Conservation (phyloP, 257 asterid genomes). For the Nicotiana obtusifolia region DNA sequence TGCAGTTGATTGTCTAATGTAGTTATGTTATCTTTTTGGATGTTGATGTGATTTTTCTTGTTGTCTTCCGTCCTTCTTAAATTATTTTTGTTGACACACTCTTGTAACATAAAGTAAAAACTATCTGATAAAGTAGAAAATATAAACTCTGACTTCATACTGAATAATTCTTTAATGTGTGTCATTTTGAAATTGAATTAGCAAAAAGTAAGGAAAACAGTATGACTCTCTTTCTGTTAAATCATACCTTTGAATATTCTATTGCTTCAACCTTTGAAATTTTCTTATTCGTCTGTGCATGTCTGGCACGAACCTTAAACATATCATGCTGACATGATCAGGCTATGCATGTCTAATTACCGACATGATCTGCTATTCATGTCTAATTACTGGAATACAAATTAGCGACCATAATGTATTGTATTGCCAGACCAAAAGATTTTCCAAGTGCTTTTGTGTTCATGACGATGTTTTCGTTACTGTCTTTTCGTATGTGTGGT, state of each 20-base stretch:
- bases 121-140: not conserved
- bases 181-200: not conserved
- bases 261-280: not conserved
- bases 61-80: not conserved
- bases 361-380: not conserved
- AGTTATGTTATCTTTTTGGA: not conserved
- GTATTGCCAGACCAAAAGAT: not conserved
- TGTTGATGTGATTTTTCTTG: not conserved
- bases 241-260: not conserved
- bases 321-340: not conserved
- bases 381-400: not conserved
- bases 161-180: not conserved
- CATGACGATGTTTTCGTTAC: not conserved
- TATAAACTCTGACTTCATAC: not conserved
- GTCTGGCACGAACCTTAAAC: not conserved
- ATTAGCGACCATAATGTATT: not conserved
- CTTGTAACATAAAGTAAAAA: not conserved
- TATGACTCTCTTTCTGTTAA: not conserved
- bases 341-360: not conserved
- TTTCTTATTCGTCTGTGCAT: not conserved
- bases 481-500: not conserved
- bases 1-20: not conserved
- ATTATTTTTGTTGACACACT: not conserved
- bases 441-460: not conserved
- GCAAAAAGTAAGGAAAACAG: not conserved